phyloP scores from a whole-genome alignment of 495 filamentous ascomycete genomes.

The Penicillium malachiteum region DNA sequence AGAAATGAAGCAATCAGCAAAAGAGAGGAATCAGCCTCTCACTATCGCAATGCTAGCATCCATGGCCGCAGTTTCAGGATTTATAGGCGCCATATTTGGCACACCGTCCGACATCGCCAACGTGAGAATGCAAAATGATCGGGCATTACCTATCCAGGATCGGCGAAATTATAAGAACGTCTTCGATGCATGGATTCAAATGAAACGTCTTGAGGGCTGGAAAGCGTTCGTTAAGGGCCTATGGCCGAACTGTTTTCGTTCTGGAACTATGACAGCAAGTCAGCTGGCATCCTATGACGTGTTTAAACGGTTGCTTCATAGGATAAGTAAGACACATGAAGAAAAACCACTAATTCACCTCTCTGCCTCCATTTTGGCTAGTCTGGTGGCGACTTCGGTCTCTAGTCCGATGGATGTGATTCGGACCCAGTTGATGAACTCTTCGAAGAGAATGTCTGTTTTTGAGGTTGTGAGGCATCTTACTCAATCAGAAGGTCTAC shows the following conservation, averaged over 20 bases:
- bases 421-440: constrained; percentile 79
- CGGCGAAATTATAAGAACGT: constrained; percentile 80
- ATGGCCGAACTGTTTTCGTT: constrained; percentile 77
- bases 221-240: constrained; percentile 70
- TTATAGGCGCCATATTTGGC: constrained; percentile 77
- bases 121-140: constrained; percentile 92
- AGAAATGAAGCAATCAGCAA: constrained; percentile 66
- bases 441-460: constrained; percentile 10
- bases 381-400: constrained; percentile 85
- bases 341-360: constrained; percentile 78
- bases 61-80: constrained; percentile 72
- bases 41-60: constrained; percentile 64
- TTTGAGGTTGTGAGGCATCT: constrained; percentile 15
- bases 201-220: constrained; percentile 70
- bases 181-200: constrained; percentile 75
- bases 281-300: constrained; percentile 84
- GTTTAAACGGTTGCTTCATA: constrained; percentile 63
- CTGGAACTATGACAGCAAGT: constrained; percentile 79
- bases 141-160: constrained; percentile 61
- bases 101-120: constrained; percentile 89
- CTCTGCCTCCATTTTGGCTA: constrained; percentile 70
- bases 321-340: constrained; percentile 16
- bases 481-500: constrained; percentile 15
- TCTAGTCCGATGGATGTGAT: constrained; percentile 89
- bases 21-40: constrained; percentile 40